phyloP scores from a whole-genome alignment of 2,329 filamentous ascomycete genomes.

The Calonectria hawksworthii region DNA sequence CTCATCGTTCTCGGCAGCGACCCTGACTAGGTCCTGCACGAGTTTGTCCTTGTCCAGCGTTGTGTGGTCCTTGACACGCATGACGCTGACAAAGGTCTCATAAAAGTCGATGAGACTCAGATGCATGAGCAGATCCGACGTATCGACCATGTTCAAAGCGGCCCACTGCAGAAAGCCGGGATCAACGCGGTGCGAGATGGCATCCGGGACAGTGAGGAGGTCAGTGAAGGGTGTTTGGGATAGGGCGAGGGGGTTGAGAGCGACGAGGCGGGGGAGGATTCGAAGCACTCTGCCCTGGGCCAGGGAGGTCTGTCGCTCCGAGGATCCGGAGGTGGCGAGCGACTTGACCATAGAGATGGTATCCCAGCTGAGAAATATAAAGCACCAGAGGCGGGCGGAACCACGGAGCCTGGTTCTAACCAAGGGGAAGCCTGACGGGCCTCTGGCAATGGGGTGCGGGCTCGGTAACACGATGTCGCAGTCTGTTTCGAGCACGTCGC shows the following conservation, averaged over 20 bases:
- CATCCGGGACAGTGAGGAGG: slow-evolving; percentile 44
- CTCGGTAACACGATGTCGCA: no score
- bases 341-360: slow-evolving; percentile 61
- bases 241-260: slow-evolving; percentile 60
- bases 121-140: slow-evolving; percentile 63
- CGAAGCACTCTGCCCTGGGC: slow-evolving; percentile 68
- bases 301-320: slow-evolving; percentile 59
- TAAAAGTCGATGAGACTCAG: slow-evolving; percentile 67
- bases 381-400: slow-evolving; percentile 67
- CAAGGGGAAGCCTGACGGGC: slow-evolving; percentile 53
- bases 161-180: slow-evolving; percentile 65
- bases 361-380: slow-evolving; percentile 62
- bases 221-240: slow-evolving; percentile 54
- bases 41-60: slow-evolving; percentile 52
- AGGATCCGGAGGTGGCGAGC: slow-evolving; percentile 50
- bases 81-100: slow-evolving; percentile 63
- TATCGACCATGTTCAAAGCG: slow-evolving; percentile 65
- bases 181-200: slow-evolving; percentile 40
- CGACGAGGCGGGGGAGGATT: slow-evolving; percentile 64
- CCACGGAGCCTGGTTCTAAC: slow-evolving; percentile 58
- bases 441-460: no score
- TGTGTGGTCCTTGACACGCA: slow-evolving; percentile 56
- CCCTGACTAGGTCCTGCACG: slow-evolving; percentile 56
- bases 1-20: slow-evolving; percentile 57
- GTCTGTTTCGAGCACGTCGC: slow-evolving; percentile 69